Percentiles rank a stretch among this genome's conserved stretches.
These are phyloP conservation scores for Colletotrichum tamarilloi DNA, from an alignment of 2,329 filamentous ascomycete species.

Conservation along the genomic window DNA sequence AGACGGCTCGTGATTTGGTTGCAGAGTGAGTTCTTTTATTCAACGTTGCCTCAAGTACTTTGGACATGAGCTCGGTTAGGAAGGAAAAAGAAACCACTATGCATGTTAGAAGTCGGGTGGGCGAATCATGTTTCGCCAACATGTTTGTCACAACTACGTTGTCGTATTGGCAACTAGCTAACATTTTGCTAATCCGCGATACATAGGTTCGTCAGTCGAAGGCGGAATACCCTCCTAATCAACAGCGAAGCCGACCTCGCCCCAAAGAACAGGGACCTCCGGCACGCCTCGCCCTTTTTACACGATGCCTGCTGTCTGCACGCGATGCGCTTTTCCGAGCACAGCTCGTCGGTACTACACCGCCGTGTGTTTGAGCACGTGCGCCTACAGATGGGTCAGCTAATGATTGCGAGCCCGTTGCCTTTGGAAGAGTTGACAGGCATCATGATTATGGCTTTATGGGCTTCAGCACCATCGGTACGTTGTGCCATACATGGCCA, in stretches of 20 bases:
- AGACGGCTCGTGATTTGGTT: constrained; percentile 21
- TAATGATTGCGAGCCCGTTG: constrained; percentile 51
- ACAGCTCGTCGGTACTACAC: constrained; percentile 41
- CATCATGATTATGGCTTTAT: constrained; percentile 49
- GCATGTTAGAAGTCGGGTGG: not conserved
- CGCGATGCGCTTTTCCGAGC: constrained; percentile 37
- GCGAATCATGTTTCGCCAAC: too few species aligned
- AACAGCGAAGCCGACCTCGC: constrained; percentile 29
- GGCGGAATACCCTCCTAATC: constrained; percentile 25
- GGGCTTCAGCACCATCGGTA: constrained; percentile 30
- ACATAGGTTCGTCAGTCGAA: constrained; percentile 26
- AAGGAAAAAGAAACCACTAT: not conserved
- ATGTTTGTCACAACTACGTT: not conserved
- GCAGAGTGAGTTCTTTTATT: constrained; percentile 20
- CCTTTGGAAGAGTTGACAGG: constrained; percentile 54
- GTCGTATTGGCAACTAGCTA: not conserved
- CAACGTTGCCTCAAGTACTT: not conserved
- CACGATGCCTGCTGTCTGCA: constrained; percentile 53
- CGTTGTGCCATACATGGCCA: not conserved
- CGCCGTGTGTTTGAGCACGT: constrained; percentile 53
- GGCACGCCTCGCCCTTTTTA: constrained; percentile 50
- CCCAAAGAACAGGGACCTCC: constrained; percentile 38
- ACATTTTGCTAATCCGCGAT: not conserved
- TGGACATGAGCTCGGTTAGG: not conserved
- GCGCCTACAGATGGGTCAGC: constrained; percentile 50